Evolutionary conservation across 2,329 filamentous ascomycete genomes (phyloP), one percentile per base, ranked within the genome.

Genomic region (Cordyceps tenuipes): DNA sequence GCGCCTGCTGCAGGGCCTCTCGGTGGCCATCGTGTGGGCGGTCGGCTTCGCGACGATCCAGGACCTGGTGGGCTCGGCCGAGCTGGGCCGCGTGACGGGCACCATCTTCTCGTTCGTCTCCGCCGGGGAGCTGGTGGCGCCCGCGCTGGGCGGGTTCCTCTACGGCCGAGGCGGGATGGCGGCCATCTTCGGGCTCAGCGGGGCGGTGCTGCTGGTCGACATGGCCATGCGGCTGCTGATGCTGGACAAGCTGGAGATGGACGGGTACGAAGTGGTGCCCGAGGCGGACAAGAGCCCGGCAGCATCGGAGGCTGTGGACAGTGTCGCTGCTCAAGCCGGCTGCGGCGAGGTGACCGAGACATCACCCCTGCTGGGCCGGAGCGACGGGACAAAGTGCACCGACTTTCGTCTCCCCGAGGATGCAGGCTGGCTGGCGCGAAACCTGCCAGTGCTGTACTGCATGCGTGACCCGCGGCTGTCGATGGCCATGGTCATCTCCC

Each of bases 181-280:
- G n/a, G 53, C 41, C 10, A 21, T 56, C n/a, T 47, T 56, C n/a
- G 41, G n/a, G n/a, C 21, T 34, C 41, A 34, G 53, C 29, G 41
- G 26, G 3, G 13, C 17, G 6, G n/a, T 47, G 3, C 43, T 56
- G 17, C 41, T 56, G 4, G 3, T 56, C 0, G 53, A 56, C 21
- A 26, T 56, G 2, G 26, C 26, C n/a, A 56, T 56, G 53, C 10
- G 53, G 7, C 29, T 56, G 26, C 41, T 56, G 5, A 36, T 56
- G 53, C 53, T 56, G 8, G 53, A 56, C 12, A 47, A 47, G 10
- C 3, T 56, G 41, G 53, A 56, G 19, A 56, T 56, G 53, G 41
- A 47, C n/a, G 34, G 34, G 3, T 56, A 56, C 19, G 9, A 47
- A 4, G 53, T 36, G 43, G 53, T 36, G 19, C 12, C 17, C 5